These are phyloP conservation scores for Xylariaceae sp. DNA, from an alignment of 2,329 filamentous ascomycete genomes.

Conservation along the genomic window DNA sequence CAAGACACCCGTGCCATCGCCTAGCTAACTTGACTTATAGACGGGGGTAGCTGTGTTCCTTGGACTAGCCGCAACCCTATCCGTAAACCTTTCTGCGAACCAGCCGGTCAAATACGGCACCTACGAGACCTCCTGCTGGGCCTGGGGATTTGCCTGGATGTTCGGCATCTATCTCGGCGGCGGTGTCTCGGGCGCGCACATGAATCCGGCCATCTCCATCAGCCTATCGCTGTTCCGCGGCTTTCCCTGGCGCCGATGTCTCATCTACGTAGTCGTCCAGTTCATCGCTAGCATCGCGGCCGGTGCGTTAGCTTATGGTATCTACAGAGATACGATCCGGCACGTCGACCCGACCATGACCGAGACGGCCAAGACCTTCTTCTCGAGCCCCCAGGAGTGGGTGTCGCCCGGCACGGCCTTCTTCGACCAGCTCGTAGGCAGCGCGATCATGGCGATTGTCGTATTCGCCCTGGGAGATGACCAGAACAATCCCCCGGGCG, in stretches of 20 bases:
- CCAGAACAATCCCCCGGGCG: slow-evolving; percentile 41
- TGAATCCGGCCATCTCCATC: slow-evolving; percentile 43
- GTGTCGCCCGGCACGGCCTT: slow-evolving; percentile 35
- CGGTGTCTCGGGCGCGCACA: slow-evolving; percentile 35
- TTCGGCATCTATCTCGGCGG: slow-evolving; percentile 37
- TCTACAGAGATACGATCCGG: slow-evolving; percentile 37
- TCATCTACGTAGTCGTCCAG: slow-evolving; percentile 36
- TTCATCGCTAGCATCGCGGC: slow-evolving; percentile 37
- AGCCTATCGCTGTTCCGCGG: slow-evolving; percentile 40
- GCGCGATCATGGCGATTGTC: slow-evolving; percentile 41
- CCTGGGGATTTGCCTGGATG: slow-evolving; percentile 38
- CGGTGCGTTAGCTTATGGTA: slow-evolving; percentile 36
- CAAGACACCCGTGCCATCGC: neutral
- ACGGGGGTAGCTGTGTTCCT: slow-evolving; percentile 33
- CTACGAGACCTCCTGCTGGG: slow-evolving; percentile 36
- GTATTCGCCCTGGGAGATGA: slow-evolving; percentile 43
- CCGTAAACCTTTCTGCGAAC: slow-evolving; percentile 32
- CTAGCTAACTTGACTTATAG: slow-evolving; percentile 11
- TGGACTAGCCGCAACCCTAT: slow-evolving; percentile 31
- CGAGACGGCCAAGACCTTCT: slow-evolving; percentile 38
- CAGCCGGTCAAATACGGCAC: slow-evolving; percentile 28
- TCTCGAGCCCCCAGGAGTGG: slow-evolving; percentile 37
- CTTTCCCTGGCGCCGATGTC: slow-evolving; percentile 41
- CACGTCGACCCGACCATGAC: slow-evolving; percentile 37
- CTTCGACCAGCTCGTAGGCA: slow-evolving; percentile 41